Evolutionary conservation across 345 rosid genomes (phyloP).

Genomic region (Citrus inodora): DNA sequence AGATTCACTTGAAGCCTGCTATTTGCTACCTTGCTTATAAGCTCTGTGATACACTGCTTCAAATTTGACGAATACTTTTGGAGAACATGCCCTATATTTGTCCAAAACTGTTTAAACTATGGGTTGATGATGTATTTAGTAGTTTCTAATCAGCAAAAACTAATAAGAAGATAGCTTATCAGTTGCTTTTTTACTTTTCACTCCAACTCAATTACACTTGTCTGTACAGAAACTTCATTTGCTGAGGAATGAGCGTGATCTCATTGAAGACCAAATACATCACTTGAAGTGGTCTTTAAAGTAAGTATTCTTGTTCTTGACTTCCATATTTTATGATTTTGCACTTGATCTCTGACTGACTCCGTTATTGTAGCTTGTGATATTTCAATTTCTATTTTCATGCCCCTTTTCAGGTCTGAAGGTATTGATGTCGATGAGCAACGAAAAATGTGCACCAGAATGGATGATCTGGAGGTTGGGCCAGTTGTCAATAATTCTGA

Average conservation of each 20-base stretch:
- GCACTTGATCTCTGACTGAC: neutral
- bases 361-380: neutral
- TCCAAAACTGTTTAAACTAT: neutral
- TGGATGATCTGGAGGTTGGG: constrained; percentile 63
- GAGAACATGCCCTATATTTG: neutral
- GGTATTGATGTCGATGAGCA: constrained; percentile 38
- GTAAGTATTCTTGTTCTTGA: constrained; percentile 35
- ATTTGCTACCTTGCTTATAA: neutral
- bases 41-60: neutral
- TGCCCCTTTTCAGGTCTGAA: constrained; percentile 47
- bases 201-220: neutral
- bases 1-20: neutral
- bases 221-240: constrained; percentile 61
- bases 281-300: constrained; percentile 78
- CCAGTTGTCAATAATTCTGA: neutral
- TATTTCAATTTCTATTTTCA: neutral
- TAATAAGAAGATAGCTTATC: neutral
- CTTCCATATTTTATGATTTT: neutral
- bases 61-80: neutral
- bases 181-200: neutral
- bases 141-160: neutral
- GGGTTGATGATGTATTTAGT: neutral
- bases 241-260: constrained; percentile 78
- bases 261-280: constrained; percentile 83
- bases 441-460: constrained; percentile 31